Base-by-base conservation (phyloP, 352 stramenopile genomes). In the Salisapilia sapeloensis region DNA sequence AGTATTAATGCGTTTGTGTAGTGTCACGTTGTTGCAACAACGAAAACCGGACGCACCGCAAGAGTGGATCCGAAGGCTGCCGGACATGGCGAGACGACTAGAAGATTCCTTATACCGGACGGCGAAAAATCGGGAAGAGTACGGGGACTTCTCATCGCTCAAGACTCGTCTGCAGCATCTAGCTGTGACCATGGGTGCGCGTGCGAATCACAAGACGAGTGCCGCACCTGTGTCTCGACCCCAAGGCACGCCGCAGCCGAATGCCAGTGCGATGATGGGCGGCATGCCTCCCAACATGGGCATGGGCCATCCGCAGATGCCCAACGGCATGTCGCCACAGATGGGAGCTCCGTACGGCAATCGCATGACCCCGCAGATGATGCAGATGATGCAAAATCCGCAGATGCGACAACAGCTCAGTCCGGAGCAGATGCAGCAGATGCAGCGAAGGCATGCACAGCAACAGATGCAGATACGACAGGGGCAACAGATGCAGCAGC, bases 31-130 rank as follows among this genome's bases (percentile, higher is more conserved):
- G 33, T 56, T 99, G 28, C 81, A 97, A 52, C 81, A 97, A 46
- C 72, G 94, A 16, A 97, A 97, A 34, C 92, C 93, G 2, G 93
- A 99, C 56, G 93, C 94, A 12, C 85, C 91, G 7, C 66, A 90
- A 16, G 92, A 98, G 56, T 98, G 93, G 93, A 87, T 98, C 38
- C 82, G 95, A 29, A 94, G 96, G 44, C 57, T 99, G 18, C 93
- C 93, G 4, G 90, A 98, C 50, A 99, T 99, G 93, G 94, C 94
- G 5, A 91, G 95, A 30, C 77, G 93, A 30, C 64, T 99, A 15
- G 94, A 99, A 51, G 93, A 98, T 45, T 97, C 90, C 29, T 56
- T 99, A 29, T 99, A 98, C 56, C 71, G 78, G 27, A 89, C 82
- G 38, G 55, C 93, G 42, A 65, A 92, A 60, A 61, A 89, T 53